Evolutionary conservation across 805 yeast genomes (phyloP).

Genomic region (Teunomyces pallodes): DNA sequence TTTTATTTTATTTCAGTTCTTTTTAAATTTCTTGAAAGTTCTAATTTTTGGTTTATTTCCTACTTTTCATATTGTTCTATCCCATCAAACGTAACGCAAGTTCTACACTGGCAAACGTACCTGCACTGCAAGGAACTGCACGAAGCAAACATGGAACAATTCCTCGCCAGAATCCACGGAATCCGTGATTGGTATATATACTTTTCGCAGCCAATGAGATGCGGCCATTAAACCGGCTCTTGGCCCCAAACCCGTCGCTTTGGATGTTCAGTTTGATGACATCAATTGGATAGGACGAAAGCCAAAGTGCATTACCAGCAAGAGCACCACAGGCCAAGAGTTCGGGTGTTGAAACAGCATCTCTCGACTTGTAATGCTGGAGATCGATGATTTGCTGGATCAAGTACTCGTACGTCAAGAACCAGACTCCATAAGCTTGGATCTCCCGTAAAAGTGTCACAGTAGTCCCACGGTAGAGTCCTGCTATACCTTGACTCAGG

Average conservation of each 20-base stretch:
- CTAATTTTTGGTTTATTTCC: neutral
- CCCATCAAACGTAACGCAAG: conserved; percentile 57
- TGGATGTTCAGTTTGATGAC: conserved; percentile 50
- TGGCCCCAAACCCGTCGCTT: conserved; percentile 49
- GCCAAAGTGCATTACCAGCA: conserved; percentile 70
- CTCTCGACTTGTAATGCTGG: conserved; percentile 38
- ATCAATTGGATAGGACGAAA: conserved; percentile 52
- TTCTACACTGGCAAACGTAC: conserved; percentile 77
- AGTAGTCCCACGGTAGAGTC: conserved; percentile 53
- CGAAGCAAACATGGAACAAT: conserved; percentile 56
- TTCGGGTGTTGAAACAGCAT: conserved; percentile 53
- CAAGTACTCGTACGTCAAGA: conserved; percentile 58
- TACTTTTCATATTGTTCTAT: conserved; percentile 12
- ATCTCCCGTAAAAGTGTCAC: conserved; percentile 58
- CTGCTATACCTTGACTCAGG: conserved; percentile 42
- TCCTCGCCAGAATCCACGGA: conserved; percentile 61
- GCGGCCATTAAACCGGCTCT: conserved; percentile 43
- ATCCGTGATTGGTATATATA: conserved; percentile 44
- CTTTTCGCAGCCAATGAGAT: conserved; percentile 32
- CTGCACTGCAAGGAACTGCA: conserved; percentile 68
- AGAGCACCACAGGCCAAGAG: conserved; percentile 57
- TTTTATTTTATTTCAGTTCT: neutral
- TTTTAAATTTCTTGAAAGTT: too few species aligned
- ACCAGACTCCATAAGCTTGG: conserved; percentile 80
- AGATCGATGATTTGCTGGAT: conserved; percentile 38